A percentile compares a stretch with the other conserved stretches of the same genome.
phyloP scores from a whole-genome alignment of 495 filamentous ascomycete genomes.

The Podospora sp. region DNA sequence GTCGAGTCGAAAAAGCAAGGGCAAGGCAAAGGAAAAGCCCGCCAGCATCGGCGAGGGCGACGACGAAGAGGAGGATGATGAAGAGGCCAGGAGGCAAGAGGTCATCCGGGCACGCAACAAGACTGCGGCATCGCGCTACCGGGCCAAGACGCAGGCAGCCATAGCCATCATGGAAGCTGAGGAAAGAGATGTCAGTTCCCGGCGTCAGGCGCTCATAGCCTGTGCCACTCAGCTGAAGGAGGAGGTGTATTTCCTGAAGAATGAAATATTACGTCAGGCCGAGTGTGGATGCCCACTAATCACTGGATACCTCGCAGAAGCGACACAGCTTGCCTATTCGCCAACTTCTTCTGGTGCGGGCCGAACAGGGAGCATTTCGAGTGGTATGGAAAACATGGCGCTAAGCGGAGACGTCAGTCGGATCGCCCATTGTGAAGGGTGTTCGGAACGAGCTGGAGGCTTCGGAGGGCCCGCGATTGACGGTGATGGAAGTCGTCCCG shows the following conservation, averaged over 20 bases:
- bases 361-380: neutral
- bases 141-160: conserved; percentile 22
- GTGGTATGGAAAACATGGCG: neutral
- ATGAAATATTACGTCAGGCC: conserved; percentile 56
- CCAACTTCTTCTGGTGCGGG: neutral
- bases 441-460: too few relatives aligned
- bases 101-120: conserved; percentile 17
- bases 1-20: neutral
- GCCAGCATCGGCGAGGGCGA: neutral
- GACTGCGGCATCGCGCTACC: conserved; percentile 22
- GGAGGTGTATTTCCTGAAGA: conserved; percentile 57
- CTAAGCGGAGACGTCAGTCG: neutral
- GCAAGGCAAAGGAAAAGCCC: neutral
- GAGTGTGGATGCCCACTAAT: conserved; percentile 56
- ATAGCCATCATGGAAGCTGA: conserved; percentile 41
- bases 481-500: too few relatives aligned
- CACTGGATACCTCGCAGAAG: conserved; percentile 51
- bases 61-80: neutral
- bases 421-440: neutral
- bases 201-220: conserved; percentile 28
- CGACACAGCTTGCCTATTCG: conserved; percentile 29
- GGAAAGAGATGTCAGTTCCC: conserved; percentile 31
- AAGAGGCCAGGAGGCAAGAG: neutral
- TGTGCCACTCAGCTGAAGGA: conserved; percentile 41
- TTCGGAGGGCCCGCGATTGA: too few relatives aligned